Evolutionary conservation across 805 yeast genomes (phyloP), one percentile per base, ranked within the genome.

Genomic region (Candida palmyrensis): DNA sequence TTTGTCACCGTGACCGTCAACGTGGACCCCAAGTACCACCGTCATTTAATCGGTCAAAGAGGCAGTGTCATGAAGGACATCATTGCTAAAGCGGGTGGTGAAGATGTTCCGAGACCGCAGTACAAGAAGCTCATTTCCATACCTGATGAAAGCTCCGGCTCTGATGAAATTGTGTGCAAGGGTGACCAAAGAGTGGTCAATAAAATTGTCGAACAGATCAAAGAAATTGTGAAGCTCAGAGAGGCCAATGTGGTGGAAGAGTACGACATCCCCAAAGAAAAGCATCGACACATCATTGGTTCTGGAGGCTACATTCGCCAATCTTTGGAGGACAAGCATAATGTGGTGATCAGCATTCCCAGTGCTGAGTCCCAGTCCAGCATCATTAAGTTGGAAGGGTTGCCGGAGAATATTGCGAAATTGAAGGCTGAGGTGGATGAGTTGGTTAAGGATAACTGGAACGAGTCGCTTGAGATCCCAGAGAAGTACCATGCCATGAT

Each of bases 141-240:
- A 36, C 97, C 97, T 32, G 71, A 75, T 35, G 76, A 72, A 39
- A 75, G 71, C 23, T 71, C 82, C 12, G 81, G 71, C 7, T 71
- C 82, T 12, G 63, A 65, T 30, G 68, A 68, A 30, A 68, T 92
- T 41, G 69, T 73, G 29, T 74, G 84, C 28, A 66, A 75, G 45
- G 99, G 98, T 49, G 81, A 86, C 53, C 77, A 79, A 54, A 57
- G 57, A 25, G 70, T 87, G 42, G 97, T 90, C 30, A 75, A 73
- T 14, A 75, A 76, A 43, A 75, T 88, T 34, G 67, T 81, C 40
- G 66, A 66, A 32, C 78, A 74, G 52, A 71, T 90, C 43, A 64
- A 77, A 35, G 66, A 68, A 32, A 64, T 89, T 32, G 81, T 88
- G 30, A 68, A 63, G 13, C 78, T 74, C 22, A 75, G 75, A 42